Evolutionary conservation across 1,139 yeast genomes (phyloP), one percentile per base, ranked within the genome.

Genomic region (Maudiozyma humilis): DNA sequence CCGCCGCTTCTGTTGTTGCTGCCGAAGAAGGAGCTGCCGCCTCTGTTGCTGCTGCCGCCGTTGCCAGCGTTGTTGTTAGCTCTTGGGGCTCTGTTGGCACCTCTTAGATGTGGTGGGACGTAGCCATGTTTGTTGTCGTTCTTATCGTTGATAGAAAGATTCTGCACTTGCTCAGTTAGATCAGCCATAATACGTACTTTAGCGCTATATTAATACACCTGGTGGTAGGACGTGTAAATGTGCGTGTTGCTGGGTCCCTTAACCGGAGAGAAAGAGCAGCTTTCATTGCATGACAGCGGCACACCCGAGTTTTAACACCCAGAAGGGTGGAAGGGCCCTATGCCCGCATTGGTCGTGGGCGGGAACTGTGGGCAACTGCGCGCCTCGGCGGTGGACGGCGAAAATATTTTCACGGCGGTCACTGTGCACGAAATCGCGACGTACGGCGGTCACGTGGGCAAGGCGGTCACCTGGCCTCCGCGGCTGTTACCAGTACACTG

Each of bases 61-160:
- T 25, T 20, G 23, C 41, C 23, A 18, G 36, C 40, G 30, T 30
- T 31, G 23, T 50, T 48, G 41, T 47, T 48, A 30, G 33, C 23
- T 41, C 44, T 41, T 41, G 31, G 36, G 25, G 41, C 41, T 37
- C 39, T 38, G 13, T 30, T 8, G 35, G 38, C 48, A 30, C 51
- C 47, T 57, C 82, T 73, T 55, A 77, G 71, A 65, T 79, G 87
- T 52, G 89, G 89, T 48, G 89, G 89, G 38, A 80, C 83, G 65
- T 82, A 82, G 38, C 68, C 56, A 46, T 35, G 16, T 19, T 55
- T 47, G 27, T 23, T n/a, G 12, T 41, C 36, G 45, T 55, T 54
- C 29, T 40, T 39, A 47, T 60, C 68, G 47, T 61, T 59, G 46
- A 72, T 62, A 57, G 61, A 65, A 56, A 73, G 54, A 45, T 70